Percentiles rank a stretch among this genome's conserved stretches.
These are phyloP conservation scores for Lumnitzera racemosa DNA, from an alignment of 345 rosid species.

Conservation along the genomic window DNA sequence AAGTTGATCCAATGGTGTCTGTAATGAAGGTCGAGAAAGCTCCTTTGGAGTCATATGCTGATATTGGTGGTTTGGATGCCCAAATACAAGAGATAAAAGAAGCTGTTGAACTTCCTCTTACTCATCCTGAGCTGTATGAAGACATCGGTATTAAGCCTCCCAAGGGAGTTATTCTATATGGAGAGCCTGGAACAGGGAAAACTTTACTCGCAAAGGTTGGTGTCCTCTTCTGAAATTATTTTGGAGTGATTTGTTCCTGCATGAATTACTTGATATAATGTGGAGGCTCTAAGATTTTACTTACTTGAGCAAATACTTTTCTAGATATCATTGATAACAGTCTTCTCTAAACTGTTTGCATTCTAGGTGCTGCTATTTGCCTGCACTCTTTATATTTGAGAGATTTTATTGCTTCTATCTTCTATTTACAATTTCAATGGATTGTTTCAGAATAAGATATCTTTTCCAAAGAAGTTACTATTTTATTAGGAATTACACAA, in stretches of 20 bases:
- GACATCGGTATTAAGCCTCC: slow-evolving; percentile 99
- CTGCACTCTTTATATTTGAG: too few species aligned
- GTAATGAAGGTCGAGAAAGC: slow-evolving; percentile 99
- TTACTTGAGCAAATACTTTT: too few species aligned
- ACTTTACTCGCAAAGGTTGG: slow-evolving; percentile 94
- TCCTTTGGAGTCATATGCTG: slow-evolving; percentile 95
- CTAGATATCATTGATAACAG: too few species aligned
- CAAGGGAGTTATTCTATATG: slow-evolving; percentile 95
- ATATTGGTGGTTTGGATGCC: slow-evolving; percentile 97
- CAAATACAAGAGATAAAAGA: slow-evolving; percentile 99
- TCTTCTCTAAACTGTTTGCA: too few species aligned
- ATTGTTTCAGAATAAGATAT: too few species aligned
- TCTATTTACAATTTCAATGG: too few species aligned
- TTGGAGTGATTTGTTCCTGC: not conserved
- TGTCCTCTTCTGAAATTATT: not conserved
- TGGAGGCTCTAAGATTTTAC: too few species aligned
- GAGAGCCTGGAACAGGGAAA: slow-evolving; percentile 99
- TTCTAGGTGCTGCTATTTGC: too few species aligned
- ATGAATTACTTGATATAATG: not conserved
- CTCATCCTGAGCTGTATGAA: slow-evolving; percentile 98
- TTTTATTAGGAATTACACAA: too few species aligned
- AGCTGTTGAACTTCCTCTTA: slow-evolving; percentile 97
- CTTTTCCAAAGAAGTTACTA: too few species aligned
- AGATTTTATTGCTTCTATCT: too few species aligned
- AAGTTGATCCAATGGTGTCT: slow-evolving; percentile 98